These are phyloP conservation scores for Euphrasia arctica DNA, from an alignment of 305 asterid genomes.

Conservation along the genomic window DNA sequence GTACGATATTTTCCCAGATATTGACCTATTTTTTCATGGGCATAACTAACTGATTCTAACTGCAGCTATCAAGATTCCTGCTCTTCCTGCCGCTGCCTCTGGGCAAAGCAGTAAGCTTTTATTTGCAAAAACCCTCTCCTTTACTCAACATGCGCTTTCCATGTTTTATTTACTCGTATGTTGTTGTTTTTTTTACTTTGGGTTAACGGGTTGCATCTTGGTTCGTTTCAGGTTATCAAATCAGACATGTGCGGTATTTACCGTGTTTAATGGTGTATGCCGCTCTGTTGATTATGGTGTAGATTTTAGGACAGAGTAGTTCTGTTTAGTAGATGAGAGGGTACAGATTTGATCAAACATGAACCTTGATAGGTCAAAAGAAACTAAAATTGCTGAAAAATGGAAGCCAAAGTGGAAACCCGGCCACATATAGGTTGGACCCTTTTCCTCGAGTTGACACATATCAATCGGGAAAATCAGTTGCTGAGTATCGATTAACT, in stretches of 20 bases:
- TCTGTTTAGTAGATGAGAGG: constrained; percentile 23
- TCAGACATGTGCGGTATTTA: constrained; percentile 20
- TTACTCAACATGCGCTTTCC: background rate
- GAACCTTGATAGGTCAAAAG: constrained; percentile 6
- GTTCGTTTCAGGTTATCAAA: constrained; percentile 43
- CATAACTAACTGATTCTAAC: no score
- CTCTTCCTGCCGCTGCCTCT: constrained; percentile 98
- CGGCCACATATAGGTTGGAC: background rate
- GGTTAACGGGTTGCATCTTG: background rate
- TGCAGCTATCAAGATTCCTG: constrained; percentile 90
- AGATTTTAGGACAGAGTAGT: constrained; percentile 22
- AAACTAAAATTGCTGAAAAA: constrained; percentile 19
- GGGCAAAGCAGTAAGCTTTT: constrained; percentile 75
- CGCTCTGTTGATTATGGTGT: constrained; percentile 37
- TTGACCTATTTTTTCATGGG: no score
- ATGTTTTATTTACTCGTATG: no score
- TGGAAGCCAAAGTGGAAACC: constrained; percentile 13
- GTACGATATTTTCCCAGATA: constrained; percentile 30
- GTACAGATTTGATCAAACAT: constrained; percentile 23
- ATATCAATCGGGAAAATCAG: no score
- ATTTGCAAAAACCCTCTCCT: no score
- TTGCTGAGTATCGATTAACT: no score
- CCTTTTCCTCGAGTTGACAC: constrained; percentile 14
- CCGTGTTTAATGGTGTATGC: constrained; percentile 30
- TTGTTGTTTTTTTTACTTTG: no score